These are phyloP conservation scores for Annona squamosa DNA, from an alignment of 164 flowering plant genomes.

Conservation along the genomic window DNA sequence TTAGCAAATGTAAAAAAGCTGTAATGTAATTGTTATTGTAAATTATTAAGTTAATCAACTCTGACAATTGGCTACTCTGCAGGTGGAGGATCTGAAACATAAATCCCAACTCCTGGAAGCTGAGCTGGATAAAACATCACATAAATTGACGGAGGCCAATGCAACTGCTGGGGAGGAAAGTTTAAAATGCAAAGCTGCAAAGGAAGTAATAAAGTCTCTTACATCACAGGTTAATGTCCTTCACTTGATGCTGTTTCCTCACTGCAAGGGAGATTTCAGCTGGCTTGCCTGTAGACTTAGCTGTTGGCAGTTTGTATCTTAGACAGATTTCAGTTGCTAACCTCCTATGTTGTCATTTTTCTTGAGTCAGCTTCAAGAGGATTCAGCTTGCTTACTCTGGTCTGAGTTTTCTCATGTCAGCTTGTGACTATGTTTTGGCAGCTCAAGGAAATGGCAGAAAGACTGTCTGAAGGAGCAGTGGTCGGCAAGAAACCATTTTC, in stretches of 20 bases:
- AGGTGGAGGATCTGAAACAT: conserved; percentile 65
- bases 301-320: not conserved
- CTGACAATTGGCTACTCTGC: not conserved
- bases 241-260: too few species aligned
- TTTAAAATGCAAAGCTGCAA: conserved; percentile 74
- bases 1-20: not conserved
- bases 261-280: too few species aligned
- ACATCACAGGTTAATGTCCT: conserved; percentile 51
- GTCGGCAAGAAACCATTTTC: conserved; percentile 14
- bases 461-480: conserved; percentile 26
- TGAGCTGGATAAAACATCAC: conserved; percentile 59
- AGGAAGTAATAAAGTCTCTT: conserved; percentile 75
- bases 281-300: not conserved
- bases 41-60: not conserved
- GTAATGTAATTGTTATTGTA: not conserved
- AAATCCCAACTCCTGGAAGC: conserved; percentile 64
- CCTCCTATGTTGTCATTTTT: not conserved
- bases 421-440: conserved; percentile 24
- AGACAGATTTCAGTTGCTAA: not conserved
- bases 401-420: conserved; percentile 2
- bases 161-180: conserved; percentile 63
- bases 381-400: too few species aligned
- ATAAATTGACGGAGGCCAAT: conserved; percentile 53
- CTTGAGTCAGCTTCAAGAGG: too few species aligned
- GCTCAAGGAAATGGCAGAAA: conserved; percentile 65